Evolutionary conservation across 1,284 basidiomycete species (phyloP), one percentile per base, ranked within the genome.

Genomic region (Malassezia obtusa): DNA sequence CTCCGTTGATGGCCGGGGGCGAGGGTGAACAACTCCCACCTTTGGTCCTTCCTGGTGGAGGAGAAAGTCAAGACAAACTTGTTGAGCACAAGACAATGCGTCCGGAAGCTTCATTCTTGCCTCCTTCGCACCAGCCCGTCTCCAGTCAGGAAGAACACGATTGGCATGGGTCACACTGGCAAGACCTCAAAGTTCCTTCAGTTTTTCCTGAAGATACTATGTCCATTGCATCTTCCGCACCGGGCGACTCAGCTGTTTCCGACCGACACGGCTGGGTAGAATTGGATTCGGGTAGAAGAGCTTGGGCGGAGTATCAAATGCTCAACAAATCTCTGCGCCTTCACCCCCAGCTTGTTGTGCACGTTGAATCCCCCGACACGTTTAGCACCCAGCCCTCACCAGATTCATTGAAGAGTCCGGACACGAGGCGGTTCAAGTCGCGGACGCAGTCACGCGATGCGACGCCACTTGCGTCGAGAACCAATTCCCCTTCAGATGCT

Each of bases 231-330:
- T 35, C 33, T 3, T n/a, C 12, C 15, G 11, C 6, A 6, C 12
- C 3, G 15, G 22, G 28, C 15, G 40, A 43, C 9, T 21, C 22
- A 4, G 30, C 14, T 19, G 19, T 11, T 9, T 21, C 38, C 1
- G 7, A 43, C 30, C 5, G 19, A 5, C 43, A 39, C 28, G 52
- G 67, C 33, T 63, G 73, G 69, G 58, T 68, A 24, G 48, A 74
- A 59, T 60, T 68, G 43, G 60, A 65, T 45, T 48, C 59, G 14
- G 71, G 68, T 17, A 49, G 75, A 19, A 52, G 73, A 15, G 75
- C 73, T 8, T 59, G 68, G 40, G 76, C 76, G 2, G 73, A 74
- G 41, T 76, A 76, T 55, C 73, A 77, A 54, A 60, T 77, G 0
- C 39, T 50, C 8, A 33, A 31, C 19, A 37, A 50, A n/a, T 30